A percentile compares a stretch with the other conserved stretches of the same genome.
phyloP scores from a whole-genome alignment of 2,329 filamentous ascomycete genomes.

The Thermothelomyces thermophilus region DNA sequence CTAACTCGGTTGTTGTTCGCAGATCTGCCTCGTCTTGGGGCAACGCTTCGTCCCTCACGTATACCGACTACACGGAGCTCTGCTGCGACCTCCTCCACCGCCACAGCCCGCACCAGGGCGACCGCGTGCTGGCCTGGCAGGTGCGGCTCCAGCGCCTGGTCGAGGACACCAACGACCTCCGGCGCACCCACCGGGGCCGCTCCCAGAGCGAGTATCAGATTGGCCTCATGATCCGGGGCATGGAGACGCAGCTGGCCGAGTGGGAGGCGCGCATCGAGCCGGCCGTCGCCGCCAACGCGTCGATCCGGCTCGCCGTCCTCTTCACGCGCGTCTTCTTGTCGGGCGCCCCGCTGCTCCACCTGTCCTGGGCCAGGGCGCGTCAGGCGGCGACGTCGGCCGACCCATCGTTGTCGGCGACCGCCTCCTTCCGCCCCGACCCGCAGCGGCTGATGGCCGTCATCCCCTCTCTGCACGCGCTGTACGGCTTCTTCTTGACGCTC shows the following conservation, averaged over 20 bases:
- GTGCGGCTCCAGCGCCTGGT: conserved; percentile 36
- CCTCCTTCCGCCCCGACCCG: conserved; percentile 15
- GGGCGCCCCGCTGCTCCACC: conserved; percentile 33
- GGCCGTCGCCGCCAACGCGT: conserved; percentile 23
- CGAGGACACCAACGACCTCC: conserved; percentile 33
- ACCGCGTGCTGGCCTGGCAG: conserved; percentile 39
- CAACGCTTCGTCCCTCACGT: conserved; percentile 30
- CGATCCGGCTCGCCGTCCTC: conserved; percentile 30
- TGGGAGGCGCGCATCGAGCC: conserved; percentile 34
- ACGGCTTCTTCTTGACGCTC: conserved; percentile 24
- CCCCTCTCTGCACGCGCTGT: conserved; percentile 24
- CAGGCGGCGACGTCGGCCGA: not conserved
- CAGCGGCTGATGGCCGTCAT: conserved; percentile 18
- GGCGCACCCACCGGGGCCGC: conserved; percentile 24
- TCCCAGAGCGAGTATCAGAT: conserved; percentile 36
- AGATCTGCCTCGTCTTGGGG: conserved; percentile 38
- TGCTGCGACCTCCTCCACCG: conserved; percentile 41
- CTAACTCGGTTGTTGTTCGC: conserved; percentile 17
- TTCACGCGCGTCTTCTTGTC: conserved; percentile 36
- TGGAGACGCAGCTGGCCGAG: conserved; percentile 42
- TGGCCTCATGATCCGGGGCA: conserved; percentile 40
- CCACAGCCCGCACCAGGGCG: conserved; percentile 32
- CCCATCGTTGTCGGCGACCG: not conserved
- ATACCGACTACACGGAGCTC: conserved; percentile 37
- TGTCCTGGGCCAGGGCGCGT: conserved; percentile 14